Evolutionary conservation across 805 yeast species (phyloP), one percentile per base, ranked within the genome.

Genomic region (Barnettozyma wickerhamii): DNA sequence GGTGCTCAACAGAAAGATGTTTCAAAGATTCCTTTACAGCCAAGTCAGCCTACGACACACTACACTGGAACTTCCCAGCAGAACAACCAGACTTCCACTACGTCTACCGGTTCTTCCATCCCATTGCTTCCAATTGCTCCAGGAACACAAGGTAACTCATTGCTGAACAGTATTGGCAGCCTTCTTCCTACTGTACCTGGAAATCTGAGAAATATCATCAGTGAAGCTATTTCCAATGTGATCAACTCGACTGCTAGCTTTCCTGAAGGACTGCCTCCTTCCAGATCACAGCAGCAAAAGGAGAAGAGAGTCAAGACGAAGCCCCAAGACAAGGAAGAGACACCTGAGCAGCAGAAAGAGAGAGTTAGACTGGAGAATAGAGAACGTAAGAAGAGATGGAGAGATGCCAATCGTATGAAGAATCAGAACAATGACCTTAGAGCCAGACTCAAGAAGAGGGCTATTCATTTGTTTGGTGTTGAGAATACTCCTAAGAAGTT

Each of bases 361-460:
- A 72, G 77, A 46, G 66, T 80, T 10, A 64, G 89, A 36, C 51
- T 72, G 19, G 90, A 79, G 35, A 87, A 87, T 53, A 67, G 95
- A 35, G 85, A 79, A 40, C 67, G 95, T 17, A 87, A 87, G 64
- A 81, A 84, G 63, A 74, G 76, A 49, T 87, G 95, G 95, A 71
- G 95, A 53, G 90, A 79, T 48, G 80, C 77, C 20, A 88, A 91
- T 56, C 74, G 76, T 7, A 82, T 82, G 45, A 71, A 93, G 49
- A 90, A 90, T 60, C 82, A 86, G 64, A 96, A 89, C 59, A 83
- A 87, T 53, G 98, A 91, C 56, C 66, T 91, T 40, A 71, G 95
- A 38, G 77, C 85, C 0, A 69, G 98, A 41, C 81, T 91, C 17
- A 72, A 75, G 48, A 82, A 81, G 49, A 69, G 93, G 30, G 96